A percentile compares a stretch with the other conserved stretches of the same genome.
These are phyloP conservation scores for Krasilnikovozyma curviuscula DNA, from an alignment of 768 basidiomycete species.

Conservation along the genomic window DNA sequence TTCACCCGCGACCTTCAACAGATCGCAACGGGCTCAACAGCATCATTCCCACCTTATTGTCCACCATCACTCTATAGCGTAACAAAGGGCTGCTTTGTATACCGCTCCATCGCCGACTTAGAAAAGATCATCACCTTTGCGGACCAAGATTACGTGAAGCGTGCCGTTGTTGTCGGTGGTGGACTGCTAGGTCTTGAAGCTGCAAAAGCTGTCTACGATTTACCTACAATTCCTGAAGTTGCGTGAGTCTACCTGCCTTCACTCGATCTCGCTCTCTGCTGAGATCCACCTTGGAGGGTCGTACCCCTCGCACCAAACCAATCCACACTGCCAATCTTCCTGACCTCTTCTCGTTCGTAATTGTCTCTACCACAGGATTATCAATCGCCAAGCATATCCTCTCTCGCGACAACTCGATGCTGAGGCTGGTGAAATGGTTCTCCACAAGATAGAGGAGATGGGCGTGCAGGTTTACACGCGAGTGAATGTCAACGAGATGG, in stretches of 20 bases:
- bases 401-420: constrained; percentile 42
- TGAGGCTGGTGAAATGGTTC: constrained; percentile 42
- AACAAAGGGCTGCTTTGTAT: constrained; percentile 46
- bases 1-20: neutral
- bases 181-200: constrained; percentile 55
- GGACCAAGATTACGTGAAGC: constrained; percentile 9
- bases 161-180: constrained; percentile 44
- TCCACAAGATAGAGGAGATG: constrained; percentile 40
- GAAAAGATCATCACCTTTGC: constrained; percentile 41
- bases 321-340: neutral
- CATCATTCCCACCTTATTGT: constrained; percentile 42
- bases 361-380: too few relatives aligned
- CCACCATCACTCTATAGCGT: constrained; percentile 28
- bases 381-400: constrained; percentile 37
- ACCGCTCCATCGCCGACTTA: constrained; percentile 51
- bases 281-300: too few relatives aligned
- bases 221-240: constrained; percentile 32
- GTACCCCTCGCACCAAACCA: neutral
- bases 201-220: constrained; percentile 49
- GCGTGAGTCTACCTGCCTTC: constrained; percentile 22
- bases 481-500: constrained; percentile 28
- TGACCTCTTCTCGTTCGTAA: too few relatives aligned
- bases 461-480: constrained; percentile 39
- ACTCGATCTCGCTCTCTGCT: too few relatives aligned
- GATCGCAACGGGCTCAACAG: constrained; percentile 50